Evolutionary conservation across 2,329 filamentous ascomycete species (phyloP).

Genomic region (Pezicula radicicola): DNA sequence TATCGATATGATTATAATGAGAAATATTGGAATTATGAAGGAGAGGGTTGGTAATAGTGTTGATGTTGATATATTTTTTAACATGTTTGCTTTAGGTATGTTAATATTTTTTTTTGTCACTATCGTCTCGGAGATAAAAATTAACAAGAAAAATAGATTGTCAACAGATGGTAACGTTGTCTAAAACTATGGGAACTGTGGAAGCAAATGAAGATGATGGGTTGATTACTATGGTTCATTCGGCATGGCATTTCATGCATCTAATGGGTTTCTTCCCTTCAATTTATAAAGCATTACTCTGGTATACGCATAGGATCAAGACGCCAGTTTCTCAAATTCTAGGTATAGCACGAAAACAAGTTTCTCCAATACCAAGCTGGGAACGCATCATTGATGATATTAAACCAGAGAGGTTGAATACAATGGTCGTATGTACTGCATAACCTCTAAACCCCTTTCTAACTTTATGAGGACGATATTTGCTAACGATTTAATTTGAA

Average conservation of each 20-base stretch:
- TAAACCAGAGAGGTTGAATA: not conserved
- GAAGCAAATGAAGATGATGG: slow-evolving; percentile 7
- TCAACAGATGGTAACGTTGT: slow-evolving; percentile 6
- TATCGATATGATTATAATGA: slow-evolving; percentile 2
- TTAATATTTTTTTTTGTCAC: no score
- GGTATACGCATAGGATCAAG: not conserved
- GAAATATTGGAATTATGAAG: slow-evolving; percentile 7
- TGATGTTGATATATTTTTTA: slow-evolving; percentile 9
- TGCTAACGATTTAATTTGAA: not conserved
- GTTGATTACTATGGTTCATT: slow-evolving; percentile 2
- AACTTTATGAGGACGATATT: no score
- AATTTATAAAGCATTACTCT: not conserved
- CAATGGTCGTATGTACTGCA: not conserved
- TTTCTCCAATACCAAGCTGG: not conserved
- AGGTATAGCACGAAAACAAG: not conserved
- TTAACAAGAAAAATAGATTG: slow-evolving; percentile 10
- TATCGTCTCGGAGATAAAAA: no score
- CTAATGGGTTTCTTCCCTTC: slow-evolving; percentile 8
- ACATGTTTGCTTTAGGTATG: slow-evolving; percentile 7
- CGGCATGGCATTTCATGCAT: slow-evolving; percentile 10
- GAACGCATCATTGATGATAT: not conserved
- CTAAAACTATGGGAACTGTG: slow-evolving; percentile 5
- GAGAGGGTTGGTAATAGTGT: slow-evolving; percentile 3
- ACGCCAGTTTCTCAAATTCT: not conserved
- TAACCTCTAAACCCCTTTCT: no score